Conservation (phyloP, 352 stramenopile species). For the Pythium folliculosum region DNA sequence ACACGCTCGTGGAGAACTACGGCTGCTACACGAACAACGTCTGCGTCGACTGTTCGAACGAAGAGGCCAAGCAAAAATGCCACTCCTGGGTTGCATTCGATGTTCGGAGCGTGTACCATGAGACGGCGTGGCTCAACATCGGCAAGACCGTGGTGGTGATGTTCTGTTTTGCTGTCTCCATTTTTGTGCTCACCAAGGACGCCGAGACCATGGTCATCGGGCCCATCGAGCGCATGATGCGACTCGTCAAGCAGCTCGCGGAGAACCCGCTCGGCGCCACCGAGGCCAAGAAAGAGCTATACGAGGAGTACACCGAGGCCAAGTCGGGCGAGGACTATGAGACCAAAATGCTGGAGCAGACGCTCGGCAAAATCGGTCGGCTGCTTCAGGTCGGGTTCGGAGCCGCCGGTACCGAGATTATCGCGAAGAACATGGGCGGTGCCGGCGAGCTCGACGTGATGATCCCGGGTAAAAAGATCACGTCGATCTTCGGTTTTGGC, state of each 20-base stretch:
- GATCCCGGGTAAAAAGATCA: conserved; percentile 96
- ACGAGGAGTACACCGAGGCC: conserved; percentile 61
- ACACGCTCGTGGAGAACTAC: conserved; percentile 60
- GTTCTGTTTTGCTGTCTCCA: conserved; percentile 89
- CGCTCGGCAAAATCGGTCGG: conserved; percentile 93
- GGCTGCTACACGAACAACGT: conserved; percentile 69
- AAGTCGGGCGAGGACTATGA: conserved; percentile 90
- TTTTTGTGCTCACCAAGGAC: conserved; percentile 93
- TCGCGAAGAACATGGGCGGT: conserved; percentile 96
- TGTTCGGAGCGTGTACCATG: conserved; percentile 47
- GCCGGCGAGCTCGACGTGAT: conserved; percentile 95
- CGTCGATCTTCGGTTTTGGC: conserved; percentile 95
- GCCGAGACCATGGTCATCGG: conserved; percentile 95
- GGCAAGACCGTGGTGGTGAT: conserved; percentile 89
- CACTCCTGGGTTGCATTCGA: conserved; percentile 80
- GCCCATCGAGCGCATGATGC: conserved; percentile 97
- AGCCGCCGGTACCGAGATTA: conserved; percentile 96
- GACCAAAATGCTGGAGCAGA: conserved; percentile 95
- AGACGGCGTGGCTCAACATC: conserved; percentile 67
- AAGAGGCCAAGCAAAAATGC: conserved; percentile 45
- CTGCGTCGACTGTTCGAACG: conserved; percentile 53
- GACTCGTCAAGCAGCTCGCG: conserved; percentile 68
- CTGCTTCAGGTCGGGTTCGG: conserved; percentile 97
- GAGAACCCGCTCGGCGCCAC: conserved; percentile 71
- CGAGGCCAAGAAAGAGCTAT: conserved; percentile 69